Conservation (phyloP, 441 rosid species). For the Mallotus repandus region DNA sequence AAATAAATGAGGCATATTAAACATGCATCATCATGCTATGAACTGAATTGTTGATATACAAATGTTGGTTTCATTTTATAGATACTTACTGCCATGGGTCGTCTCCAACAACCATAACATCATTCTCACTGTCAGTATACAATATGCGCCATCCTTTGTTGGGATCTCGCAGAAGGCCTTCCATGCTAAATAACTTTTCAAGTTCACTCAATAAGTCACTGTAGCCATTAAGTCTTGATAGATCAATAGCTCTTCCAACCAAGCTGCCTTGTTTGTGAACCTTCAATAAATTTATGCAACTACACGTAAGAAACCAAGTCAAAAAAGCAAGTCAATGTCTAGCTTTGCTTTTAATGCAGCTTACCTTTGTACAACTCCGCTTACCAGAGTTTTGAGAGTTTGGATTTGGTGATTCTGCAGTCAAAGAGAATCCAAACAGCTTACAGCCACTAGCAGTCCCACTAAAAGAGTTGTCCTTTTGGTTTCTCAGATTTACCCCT, state of each 20-base stretch:
- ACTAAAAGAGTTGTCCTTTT: conserved; percentile 37
- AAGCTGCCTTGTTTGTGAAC: conserved; percentile 96
- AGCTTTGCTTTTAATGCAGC: conserved; percentile 26
- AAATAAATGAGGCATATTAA: not conserved
- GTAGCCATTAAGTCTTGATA: conserved; percentile 64
- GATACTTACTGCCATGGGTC: conserved; percentile 93
- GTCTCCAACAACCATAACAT: conserved; percentile 93
- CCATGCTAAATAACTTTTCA: conserved; percentile 74
- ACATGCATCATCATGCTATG: conserved; percentile 5
- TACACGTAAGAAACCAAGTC: conserved; percentile 19
- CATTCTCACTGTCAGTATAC: conserved; percentile 89
- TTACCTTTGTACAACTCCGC: conserved; percentile 95
- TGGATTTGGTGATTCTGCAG: conserved; percentile 49
- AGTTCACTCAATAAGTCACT: conserved; percentile 64
- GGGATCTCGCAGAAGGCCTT: conserved; percentile 73
- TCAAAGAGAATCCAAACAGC: conserved; percentile 82
- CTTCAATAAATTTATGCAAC: conserved; percentile 37
- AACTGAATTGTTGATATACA: conserved; percentile 1
- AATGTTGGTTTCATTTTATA: conserved; percentile 11
- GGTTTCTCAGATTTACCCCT: conserved; percentile 35
- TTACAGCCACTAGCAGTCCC: conserved; percentile 58
- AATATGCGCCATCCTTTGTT: conserved; percentile 83
- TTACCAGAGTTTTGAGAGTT: conserved; percentile 67
- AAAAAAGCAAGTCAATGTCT: conserved; percentile 14
- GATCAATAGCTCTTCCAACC: conserved; percentile 95